Conservation (phyloP, 768 basidiomycete species). For the Omphalotus guepiniiformis region DNA sequence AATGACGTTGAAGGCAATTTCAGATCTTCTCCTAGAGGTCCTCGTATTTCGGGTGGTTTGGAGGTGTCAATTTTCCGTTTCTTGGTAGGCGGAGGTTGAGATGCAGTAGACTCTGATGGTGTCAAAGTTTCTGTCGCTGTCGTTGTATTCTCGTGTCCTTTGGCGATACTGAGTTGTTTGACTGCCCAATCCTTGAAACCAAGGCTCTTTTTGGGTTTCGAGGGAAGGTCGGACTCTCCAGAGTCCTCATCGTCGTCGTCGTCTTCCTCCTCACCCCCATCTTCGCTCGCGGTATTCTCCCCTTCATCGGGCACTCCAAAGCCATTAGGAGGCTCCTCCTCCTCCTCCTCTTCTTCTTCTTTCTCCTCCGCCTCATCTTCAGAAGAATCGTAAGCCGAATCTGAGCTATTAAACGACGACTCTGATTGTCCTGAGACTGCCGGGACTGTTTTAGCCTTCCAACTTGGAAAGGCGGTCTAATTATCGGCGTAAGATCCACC, state of each 20-base stretch:
- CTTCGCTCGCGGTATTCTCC: conserved; percentile 10
- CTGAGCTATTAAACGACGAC: conserved; percentile 75
- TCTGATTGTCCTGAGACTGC: conserved; percentile 35
- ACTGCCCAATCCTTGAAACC: conserved; percentile 91
- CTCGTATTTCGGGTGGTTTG: conserved; percentile 48
- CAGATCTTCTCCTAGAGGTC: conserved; percentile 76
- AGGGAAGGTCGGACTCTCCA: conserved; percentile 7
- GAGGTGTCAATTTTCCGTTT: conserved; percentile 39
- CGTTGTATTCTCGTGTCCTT: conserved; percentile 27
- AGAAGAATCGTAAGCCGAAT: conserved; percentile 59
- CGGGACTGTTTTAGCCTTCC: conserved; percentile 35
- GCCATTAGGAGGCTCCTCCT: conserved; percentile 13
- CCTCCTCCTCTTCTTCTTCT: conserved; percentile 20
- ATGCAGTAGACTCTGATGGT: conserved; percentile 8
- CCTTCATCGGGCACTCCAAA: conserved; percentile 13
- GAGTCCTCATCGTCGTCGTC: conserved; percentile 10
- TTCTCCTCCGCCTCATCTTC: conserved; percentile 22
- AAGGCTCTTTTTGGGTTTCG: conserved; percentile 32
- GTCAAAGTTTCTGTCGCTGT: conserved; percentile 13
- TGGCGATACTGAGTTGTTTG: conserved; percentile 60
- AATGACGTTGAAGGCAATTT: conserved; percentile 65
- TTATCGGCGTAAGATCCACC: background rate
- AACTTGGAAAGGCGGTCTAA: conserved; percentile 42
- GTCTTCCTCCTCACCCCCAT: conserved; percentile 15
- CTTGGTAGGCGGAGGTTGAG: conserved; percentile 31